Percentiles rank a stretch among this genome's conserved stretches.
Conservation (phyloP, 2,329 filamentous ascomycete species). For the Cercospora zeae-maydis region DNA sequence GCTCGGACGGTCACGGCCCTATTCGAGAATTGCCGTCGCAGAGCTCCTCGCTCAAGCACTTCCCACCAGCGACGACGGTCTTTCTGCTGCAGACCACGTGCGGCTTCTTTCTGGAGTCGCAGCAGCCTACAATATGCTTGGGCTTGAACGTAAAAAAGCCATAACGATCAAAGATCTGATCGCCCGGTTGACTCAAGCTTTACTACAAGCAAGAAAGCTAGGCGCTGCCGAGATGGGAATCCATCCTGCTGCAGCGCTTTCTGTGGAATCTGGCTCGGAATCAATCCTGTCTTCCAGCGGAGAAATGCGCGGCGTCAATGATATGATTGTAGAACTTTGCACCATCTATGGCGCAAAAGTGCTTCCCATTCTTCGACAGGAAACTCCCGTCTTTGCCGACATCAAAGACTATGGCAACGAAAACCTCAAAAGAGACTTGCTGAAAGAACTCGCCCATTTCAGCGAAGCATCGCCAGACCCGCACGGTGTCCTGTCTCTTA, state of each 20-base stretch:
- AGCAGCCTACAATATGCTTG: conserved; percentile 74
- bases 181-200: conserved; percentile 72
- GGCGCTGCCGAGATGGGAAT: conserved; percentile 95
- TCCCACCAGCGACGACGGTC: conserved; percentile 24
- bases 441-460: conserved; percentile 87
- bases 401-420: conserved; percentile 64
- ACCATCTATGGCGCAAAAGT: conserved; percentile 29
- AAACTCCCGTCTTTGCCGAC: conserved; percentile 10
- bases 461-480: conserved; percentile 93
- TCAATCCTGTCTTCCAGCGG: conserved; percentile 20
- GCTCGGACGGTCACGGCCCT: conserved; percentile 8
- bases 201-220: conserved; percentile 86
- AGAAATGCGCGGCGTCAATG: conserved; percentile 28
- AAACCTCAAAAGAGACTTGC: conserved; percentile 77
- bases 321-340: conserved; percentile 28
- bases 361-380: conserved; percentile 5
- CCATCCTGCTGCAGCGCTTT: conserved; percentile 84
- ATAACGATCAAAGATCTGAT: conserved; percentile 85
- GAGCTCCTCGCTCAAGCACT: conserved; percentile 27
- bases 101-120: conserved; percentile 81
- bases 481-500: conserved; percentile 81
- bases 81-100: conserved; percentile 47
- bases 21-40: conserved; percentile 20
- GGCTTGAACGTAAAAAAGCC: conserved; percentile 82
- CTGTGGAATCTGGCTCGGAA: conserved; percentile 58